Conservation (phyloP, 2,329 filamentous ascomycete genomes). For the Diplodia scrobiculata region DNA sequence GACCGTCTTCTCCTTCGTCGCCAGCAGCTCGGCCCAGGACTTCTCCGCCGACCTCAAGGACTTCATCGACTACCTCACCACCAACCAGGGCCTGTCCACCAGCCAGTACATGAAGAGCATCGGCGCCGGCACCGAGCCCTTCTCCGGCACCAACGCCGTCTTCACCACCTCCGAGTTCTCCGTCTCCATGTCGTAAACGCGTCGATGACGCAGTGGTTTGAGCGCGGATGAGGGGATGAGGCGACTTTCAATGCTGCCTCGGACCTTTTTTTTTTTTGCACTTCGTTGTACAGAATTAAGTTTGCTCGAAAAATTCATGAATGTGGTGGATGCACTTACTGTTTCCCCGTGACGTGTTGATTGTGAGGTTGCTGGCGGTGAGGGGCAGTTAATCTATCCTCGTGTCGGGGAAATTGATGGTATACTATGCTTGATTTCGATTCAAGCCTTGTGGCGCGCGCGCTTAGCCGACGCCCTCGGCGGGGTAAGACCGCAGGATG, state of each 20-base stretch:
- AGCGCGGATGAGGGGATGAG: background rate
- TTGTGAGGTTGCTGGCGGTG: background rate
- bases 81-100: conserved; percentile 51
- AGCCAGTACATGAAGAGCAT: conserved; percentile 59
- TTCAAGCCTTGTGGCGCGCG: background rate
- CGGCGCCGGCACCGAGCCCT: conserved; percentile 60
- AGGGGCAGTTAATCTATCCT: background rate
- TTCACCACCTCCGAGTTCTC: conserved; percentile 49
- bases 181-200: conserved; percentile 30
- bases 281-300: background rate
- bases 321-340: background rate
- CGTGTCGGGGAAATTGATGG: background rate
- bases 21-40: conserved; percentile 49
- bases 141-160: conserved; percentile 54
- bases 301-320: background rate
- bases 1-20: conserved; percentile 64
- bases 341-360: background rate
- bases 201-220: too few relatives aligned
- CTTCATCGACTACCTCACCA: conserved; percentile 60
- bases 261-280: background rate
- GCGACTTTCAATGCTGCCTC: background rate
- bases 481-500: too few relatives aligned
- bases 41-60: conserved; percentile 61
- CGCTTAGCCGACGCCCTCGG: background rate
- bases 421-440: background rate